Percentiles rank a stretch among this genome's conserved stretches.
These are phyloP conservation scores for Kwoniella sp. DNA, from an alignment of 768 basidiomycete species.

Conservation along the genomic window DNA sequence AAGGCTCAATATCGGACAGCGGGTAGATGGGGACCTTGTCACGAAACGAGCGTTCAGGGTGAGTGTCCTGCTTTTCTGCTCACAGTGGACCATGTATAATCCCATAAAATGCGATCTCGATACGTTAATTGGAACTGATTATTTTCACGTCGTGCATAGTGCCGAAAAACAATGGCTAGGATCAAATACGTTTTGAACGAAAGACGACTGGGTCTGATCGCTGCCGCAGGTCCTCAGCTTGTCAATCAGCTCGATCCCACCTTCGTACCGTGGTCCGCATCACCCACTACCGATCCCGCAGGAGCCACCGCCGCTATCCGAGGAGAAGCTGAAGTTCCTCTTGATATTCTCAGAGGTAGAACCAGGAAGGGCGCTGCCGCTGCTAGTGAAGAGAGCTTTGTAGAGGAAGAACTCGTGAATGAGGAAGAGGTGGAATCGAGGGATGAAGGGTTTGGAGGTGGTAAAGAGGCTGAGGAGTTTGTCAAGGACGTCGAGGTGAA, in stretches of 20 bases:
- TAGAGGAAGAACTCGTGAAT: conserved; percentile 31
- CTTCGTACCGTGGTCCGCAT: conserved; percentile 18
- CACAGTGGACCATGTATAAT: no score
- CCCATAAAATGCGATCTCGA: no score
- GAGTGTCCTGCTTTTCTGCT: conserved; percentile 21
- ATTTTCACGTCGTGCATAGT: conserved; percentile 59
- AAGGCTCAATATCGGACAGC: conserved; percentile 59
- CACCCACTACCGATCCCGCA: conserved; percentile 18
- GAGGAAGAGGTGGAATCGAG: conserved; percentile 40
- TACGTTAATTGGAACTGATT: background rate
- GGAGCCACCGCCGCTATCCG: conserved; percentile 22
- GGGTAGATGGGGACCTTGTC: conserved; percentile 47
- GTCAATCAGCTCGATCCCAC: conserved; percentile 1
- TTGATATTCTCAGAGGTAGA: conserved; percentile 9
- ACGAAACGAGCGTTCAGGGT: conserved; percentile 49
- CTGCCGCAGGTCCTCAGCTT: conserved; percentile 59
- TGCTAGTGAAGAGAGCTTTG: conserved; percentile 22
- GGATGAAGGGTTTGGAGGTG: conserved; percentile 46
- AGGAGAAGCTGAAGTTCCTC: conserved; percentile 12
- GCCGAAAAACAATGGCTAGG: conserved; percentile 92
- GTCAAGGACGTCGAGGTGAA: conserved; percentile 32
- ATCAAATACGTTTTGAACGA: conserved; percentile 92
- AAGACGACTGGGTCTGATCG: conserved; percentile 78
- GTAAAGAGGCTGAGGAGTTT: conserved; percentile 43
- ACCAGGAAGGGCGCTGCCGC: conserved; percentile 4